Conservation (phyloP, 305 asterid genomes). For the Rubia tinctorum region DNA sequence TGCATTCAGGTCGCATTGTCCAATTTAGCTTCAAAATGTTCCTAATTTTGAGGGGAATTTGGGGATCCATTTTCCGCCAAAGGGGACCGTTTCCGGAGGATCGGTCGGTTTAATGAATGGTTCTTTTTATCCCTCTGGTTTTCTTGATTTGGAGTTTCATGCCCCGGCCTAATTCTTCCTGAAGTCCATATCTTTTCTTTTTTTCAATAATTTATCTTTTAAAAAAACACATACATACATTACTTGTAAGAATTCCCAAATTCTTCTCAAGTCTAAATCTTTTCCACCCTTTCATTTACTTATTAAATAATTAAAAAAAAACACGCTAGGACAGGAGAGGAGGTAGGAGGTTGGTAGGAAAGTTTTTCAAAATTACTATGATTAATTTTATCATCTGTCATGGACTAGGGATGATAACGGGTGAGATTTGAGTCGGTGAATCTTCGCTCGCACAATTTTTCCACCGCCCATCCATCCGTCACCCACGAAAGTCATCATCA, state of each 20-base stretch:
- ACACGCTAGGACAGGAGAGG: too few relatives aligned
- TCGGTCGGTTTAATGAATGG: conserved; percentile 2
- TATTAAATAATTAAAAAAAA: too few relatives aligned
- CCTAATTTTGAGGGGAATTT: background rate
- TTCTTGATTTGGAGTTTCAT: background rate
- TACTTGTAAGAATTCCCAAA: background rate
- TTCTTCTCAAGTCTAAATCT: background rate
- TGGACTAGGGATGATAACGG: too few relatives aligned
- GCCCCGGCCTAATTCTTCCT: background rate
- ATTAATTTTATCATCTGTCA: too few relatives aligned
- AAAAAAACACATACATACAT: too few relatives aligned
- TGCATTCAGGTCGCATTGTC: background rate
- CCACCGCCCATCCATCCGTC: too few relatives aligned
- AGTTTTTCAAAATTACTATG: too few relatives aligned
- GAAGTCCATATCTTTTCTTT: background rate
- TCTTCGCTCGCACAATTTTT: too few relatives aligned
- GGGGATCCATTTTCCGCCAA: conserved; percentile 8
- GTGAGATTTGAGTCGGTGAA: too few relatives aligned
- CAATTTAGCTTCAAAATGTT: background rate
- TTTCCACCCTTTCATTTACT: background rate
- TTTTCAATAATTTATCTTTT: too few relatives aligned
- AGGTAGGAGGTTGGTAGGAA: too few relatives aligned
- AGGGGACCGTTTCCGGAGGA: background rate
- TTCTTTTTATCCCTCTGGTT: background rate
- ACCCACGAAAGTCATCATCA: too few relatives aligned